These are phyloP conservation scores for Letharia lupina DNA, from an alignment of 495 filamentous ascomycete genomes.

Conservation along the genomic window DNA sequence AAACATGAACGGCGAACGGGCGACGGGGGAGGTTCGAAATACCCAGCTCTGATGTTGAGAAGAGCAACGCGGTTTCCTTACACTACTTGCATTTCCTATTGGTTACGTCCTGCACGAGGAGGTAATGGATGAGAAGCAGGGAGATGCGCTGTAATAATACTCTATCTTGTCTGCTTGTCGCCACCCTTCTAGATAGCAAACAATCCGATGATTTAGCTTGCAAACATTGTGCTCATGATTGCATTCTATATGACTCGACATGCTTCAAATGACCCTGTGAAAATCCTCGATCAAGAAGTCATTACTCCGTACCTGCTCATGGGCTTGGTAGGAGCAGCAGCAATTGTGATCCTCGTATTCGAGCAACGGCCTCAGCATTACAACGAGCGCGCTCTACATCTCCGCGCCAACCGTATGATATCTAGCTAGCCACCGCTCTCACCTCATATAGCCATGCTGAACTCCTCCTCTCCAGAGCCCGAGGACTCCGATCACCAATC, in stretches of 20 bases:
- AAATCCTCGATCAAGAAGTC: not conserved
- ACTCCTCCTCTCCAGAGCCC: not conserved
- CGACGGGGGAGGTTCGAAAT: slow-evolving; percentile 15
- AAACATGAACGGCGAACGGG: not conserved
- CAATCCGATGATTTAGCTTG: not conserved
- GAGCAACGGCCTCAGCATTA: not conserved
- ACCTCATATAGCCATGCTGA: not conserved
- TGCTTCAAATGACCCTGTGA: not conserved
- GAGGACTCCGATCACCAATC: not conserved
- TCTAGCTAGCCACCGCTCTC: not conserved
- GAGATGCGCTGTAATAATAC: slow-evolving; percentile 16
- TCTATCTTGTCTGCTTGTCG: slow-evolving; percentile 5
- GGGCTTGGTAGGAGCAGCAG: not conserved
- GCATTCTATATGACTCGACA: not conserved
- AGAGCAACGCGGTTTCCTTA: slow-evolving; percentile 14
- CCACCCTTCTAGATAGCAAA: slow-evolving; percentile 8
- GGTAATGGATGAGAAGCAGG: slow-evolving; percentile 4
- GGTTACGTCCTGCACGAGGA: slow-evolving; percentile 10
- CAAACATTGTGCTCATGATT: not conserved
- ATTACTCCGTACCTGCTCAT: not conserved
- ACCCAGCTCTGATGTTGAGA: slow-evolving; percentile 20
- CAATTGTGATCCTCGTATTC: not conserved
- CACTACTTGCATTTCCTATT: slow-evolving; percentile 1
- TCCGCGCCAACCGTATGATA: not conserved
- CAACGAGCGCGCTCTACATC: not conserved